Percentiles rank a stretch among this genome's conserved stretches.
phyloP scores from a whole-genome alignment of 305 asterid genomes.

The Lippia alba region DNA sequence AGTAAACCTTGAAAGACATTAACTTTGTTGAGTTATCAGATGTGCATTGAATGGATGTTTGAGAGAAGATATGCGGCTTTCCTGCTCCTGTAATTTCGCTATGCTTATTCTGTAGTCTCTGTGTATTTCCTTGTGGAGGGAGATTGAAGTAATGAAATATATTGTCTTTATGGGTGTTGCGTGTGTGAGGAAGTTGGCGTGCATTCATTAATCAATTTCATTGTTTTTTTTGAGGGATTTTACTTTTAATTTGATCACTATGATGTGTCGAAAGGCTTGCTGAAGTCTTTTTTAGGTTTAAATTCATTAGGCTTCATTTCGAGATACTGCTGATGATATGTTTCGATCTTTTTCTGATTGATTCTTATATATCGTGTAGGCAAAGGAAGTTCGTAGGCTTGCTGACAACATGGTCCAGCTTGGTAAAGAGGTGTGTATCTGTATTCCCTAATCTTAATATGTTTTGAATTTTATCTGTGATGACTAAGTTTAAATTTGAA shows the following conservation, averaged over 20 bases:
- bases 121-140: constrained; percentile 12
- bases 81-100: background rate
- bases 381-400: constrained; percentile 90
- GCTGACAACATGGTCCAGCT: constrained; percentile 98
- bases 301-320: background rate
- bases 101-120: no score
- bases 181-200: background rate
- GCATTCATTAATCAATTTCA: background rate
- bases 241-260: background rate
- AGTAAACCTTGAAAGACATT: background rate
- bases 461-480: constrained; percentile 1
- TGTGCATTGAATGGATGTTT: background rate
- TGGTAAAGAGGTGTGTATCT: constrained; percentile 82
- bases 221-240: background rate
- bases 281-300: no score
- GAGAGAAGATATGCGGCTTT: background rate
- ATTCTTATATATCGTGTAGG: constrained; percentile 48
- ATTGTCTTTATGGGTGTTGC: background rate
- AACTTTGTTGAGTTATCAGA: constrained; percentile 1
- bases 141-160: background rate
- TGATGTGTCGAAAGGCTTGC: constrained; percentile 14
- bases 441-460: constrained; percentile 5
- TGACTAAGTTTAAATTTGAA: constrained; percentile 15
- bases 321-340: constrained; percentile 6
- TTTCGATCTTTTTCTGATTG: background rate